These are phyloP conservation scores for Termitomyces sp. DNA, from an alignment of 768 basidiomycete species.

Conservation along the genomic window DNA sequence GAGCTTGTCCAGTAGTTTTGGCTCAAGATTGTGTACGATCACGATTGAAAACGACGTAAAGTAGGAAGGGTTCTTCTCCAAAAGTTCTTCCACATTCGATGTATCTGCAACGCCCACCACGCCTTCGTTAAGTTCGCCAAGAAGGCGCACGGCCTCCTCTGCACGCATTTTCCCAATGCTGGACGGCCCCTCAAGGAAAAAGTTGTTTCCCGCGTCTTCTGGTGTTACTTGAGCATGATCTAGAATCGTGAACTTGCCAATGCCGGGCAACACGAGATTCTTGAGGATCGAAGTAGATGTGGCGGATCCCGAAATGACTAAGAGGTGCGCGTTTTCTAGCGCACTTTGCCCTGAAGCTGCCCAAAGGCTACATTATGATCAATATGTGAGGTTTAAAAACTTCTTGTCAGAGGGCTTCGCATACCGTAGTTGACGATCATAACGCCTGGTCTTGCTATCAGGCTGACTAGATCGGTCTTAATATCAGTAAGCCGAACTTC, in stretches of 20 bases:
- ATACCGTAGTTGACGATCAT: conserved; percentile 92
- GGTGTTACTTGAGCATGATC: conserved; percentile 59
- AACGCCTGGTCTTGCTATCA: conserved; percentile 85
- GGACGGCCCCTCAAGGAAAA: conserved; percentile 79
- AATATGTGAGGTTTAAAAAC: neutral
- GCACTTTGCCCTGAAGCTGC: conserved; percentile 88
- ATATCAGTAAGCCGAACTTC: neutral
- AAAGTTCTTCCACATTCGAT: conserved; percentile 50
- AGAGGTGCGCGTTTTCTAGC: conserved; percentile 78
- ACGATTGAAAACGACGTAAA: conserved; percentile 71
- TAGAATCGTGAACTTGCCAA: conserved; percentile 93
- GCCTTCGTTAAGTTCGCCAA: conserved; percentile 84
- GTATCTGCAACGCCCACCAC: conserved; percentile 70
- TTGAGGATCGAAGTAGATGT: conserved; percentile 90
- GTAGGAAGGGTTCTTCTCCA: conserved; percentile 52
- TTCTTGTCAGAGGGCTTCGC: conserved; percentile 13
- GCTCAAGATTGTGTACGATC: conserved; percentile 78
- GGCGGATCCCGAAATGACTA: conserved; percentile 78
- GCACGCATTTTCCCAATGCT: conserved; percentile 82
- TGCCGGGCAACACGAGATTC: conserved; percentile 94
- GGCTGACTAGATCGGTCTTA: conserved; percentile 46
- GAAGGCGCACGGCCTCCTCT: conserved; percentile 68
- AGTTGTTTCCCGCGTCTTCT: conserved; percentile 92
- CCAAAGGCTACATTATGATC: conserved; percentile 64
- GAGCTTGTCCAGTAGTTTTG: conserved; percentile 51